Base-by-base conservation (phyloP, 345 rosid genomes). In the Noccaea caerulescens region DNA sequence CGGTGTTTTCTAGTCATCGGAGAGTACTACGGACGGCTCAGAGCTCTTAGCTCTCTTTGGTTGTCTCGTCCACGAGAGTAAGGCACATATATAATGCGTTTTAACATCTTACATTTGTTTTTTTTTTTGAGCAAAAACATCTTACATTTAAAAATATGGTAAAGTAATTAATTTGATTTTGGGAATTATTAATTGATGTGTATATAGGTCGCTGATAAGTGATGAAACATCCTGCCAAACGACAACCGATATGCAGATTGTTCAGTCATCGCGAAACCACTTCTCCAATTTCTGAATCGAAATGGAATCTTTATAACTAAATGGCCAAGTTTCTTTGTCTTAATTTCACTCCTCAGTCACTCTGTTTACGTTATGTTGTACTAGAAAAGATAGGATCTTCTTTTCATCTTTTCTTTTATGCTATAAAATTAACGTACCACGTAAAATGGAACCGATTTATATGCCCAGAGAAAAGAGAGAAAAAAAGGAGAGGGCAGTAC, bases 31-130 rank as follows among this genome's bases (percentile, higher is more conserved):
- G 96, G 86, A 1, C 85, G 99, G 30, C 78, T 94, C 38, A 84
- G 99, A 50, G 98, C 99, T 0, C 85, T 94, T 56, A 91, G 96
- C 47, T 85, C 98, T 23, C 84, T 94, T 10, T 91, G 99, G 98
- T 79, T 82, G 11, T 88, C 98, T 49, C 96, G 96, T 57, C 97
- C 99, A 9, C 78, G 96, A 80, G 98, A 91, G 98, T 91, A 83
- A 82, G 89, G 0, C 57, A 32, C 49, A 69, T 57, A 7, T 32
- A 16, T 33, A 10, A 30, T 20, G 56, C 30, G 37, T 30, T 12
- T 13, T 9, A 10, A 20, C 14, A 10, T 49, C 8, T 52, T 8
- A 6, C 41, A 2, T 4, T 6, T n/a, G n/a, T n/a, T 12, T 6
- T 20, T 20, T 20, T 20, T 20, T 20, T 20, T 20, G 23, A 20